phyloP scores from a whole-genome alignment of 139 green algal species.

The Pseudopediastrum boryanum region DNA sequence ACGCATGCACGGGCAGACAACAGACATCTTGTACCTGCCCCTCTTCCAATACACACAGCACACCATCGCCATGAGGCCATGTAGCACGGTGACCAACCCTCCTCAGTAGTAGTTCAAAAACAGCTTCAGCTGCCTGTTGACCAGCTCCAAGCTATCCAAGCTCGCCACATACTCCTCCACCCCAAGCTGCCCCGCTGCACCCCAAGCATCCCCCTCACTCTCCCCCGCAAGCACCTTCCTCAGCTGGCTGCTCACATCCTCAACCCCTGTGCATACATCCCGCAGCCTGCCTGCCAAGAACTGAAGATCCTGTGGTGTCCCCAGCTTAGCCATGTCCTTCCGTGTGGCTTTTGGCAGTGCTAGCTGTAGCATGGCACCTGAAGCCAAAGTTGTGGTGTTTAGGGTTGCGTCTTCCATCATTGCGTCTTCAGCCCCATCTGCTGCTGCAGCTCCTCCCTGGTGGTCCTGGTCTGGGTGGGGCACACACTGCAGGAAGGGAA shows the following conservation, averaged over 20 bases:
- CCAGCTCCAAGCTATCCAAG: conserved; percentile 19
- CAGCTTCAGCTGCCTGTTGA: conserved; percentile 32
- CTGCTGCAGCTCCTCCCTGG: not conserved
- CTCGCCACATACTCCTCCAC: conserved; percentile 14
- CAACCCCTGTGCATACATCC: conserved; percentile 13
- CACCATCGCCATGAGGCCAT: no score
- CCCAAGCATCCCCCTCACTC: not conserved
- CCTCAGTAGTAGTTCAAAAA: not conserved
- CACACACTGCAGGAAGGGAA: conserved; percentile 49
- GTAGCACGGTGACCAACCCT: no score
- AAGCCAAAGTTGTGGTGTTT: not conserved
- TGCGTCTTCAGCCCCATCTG: not conserved
- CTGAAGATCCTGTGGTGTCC: conserved; percentile 31
- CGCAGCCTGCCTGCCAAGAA: conserved; percentile 39
- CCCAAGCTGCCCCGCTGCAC: not conserved
- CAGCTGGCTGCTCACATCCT: not conserved
- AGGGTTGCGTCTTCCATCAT: conserved; percentile 5
- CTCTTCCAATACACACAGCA: no score
- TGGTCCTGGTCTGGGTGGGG: conserved; percentile 31
- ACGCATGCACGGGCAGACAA: no score
- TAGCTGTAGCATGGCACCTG: not conserved
- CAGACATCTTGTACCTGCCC: no score
- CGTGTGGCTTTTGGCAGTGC: conserved; percentile 19
- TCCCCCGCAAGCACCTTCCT: conserved; percentile 15
- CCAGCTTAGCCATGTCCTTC: conserved; percentile 28